Evolutionary conservation across 2,329 filamentous ascomycete genomes (phyloP).

Genomic region (Ascocoryne sarcoides): DNA sequence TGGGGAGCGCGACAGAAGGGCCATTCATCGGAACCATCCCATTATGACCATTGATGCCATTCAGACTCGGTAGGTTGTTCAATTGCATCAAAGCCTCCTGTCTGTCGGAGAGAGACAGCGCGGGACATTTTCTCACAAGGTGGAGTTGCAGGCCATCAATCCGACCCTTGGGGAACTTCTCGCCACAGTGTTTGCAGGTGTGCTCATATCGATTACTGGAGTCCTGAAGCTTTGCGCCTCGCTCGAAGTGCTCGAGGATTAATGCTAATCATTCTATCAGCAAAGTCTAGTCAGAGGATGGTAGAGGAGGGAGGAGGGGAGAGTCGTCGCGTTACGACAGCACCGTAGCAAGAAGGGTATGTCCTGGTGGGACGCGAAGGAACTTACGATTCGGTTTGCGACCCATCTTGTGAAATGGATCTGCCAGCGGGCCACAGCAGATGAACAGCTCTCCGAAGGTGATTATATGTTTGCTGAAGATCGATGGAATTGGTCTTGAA

Average conservation of each 20-base stretch:
- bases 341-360: not conserved
- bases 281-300: not conserved
- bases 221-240: slow-evolving; percentile 78
- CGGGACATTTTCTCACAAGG: slow-evolving; percentile 78
- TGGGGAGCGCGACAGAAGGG: slow-evolving; percentile 33
- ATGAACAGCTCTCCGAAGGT: too few relatives aligned
- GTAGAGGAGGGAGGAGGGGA: not conserved
- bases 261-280: slow-evolving; percentile 33
- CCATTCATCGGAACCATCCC: slow-evolving; percentile 29
- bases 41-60: slow-evolving; percentile 30
- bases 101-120: slow-evolving; percentile 64
- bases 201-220: slow-evolving; percentile 88
- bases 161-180: slow-evolving; percentile 83
- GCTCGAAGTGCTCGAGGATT: slow-evolving; percentile 80
- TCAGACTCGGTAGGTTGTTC: slow-evolving; percentile 55
- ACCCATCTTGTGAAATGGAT: too few relatives aligned
- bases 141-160: slow-evolving; percentile 76
- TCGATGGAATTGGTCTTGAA: too few relatives aligned
- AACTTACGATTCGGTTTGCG: slow-evolving; percentile 17
- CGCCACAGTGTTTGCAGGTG: slow-evolving; percentile 80
- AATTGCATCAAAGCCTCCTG: slow-evolving; percentile 66
- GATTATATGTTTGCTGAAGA: too few relatives aligned
- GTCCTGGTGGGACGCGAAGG: not conserved
- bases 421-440: too few relatives aligned
- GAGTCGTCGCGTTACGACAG: too few relatives aligned